A percentile compares a stretch with the other conserved stretches of the same genome.
Evolutionary conservation across 2,329 filamentous ascomycete species (phyloP).

Genomic region (Scytalidium lignicola): DNA sequence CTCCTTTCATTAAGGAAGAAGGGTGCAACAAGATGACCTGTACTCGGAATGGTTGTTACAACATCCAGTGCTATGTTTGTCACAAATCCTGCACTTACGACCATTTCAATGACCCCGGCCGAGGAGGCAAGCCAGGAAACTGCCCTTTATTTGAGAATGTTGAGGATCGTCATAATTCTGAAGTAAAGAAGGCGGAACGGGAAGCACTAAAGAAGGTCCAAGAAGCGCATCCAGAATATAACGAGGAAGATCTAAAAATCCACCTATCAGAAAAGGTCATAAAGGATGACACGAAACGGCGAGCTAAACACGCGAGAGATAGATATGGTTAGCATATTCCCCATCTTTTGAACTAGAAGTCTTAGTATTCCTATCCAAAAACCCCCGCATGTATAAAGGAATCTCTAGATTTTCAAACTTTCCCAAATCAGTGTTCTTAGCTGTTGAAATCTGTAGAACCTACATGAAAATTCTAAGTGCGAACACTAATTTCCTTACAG

Average conservation of each 20-base stretch:
- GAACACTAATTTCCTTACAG: too few species aligned
- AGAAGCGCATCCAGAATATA: conserved; percentile 56
- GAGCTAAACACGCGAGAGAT: conserved; percentile 6
- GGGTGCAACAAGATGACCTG: conserved; percentile 87
- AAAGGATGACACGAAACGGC: conserved; percentile 33
- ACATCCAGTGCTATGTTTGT: conserved; percentile 66
- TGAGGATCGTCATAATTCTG: conserved; percentile 55
- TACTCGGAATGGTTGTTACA: conserved; percentile 43
- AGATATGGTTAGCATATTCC: not conserved
- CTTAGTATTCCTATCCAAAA: not conserved
- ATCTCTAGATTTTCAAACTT: too few species aligned
- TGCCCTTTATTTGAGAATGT: conserved; percentile 64
- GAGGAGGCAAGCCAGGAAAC: conserved; percentile 45
- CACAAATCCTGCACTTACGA: conserved; percentile 58
- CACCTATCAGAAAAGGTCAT: conserved; percentile 50
- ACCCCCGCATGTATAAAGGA: too few species aligned
- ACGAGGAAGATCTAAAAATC: conserved; percentile 52
- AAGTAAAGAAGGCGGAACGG: conserved; percentile 58
- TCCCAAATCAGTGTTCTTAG: too few species aligned
- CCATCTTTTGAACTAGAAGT: not conserved
- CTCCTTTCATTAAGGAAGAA: conserved; percentile 67
- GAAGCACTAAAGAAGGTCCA: conserved; percentile 49
- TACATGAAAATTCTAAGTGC: too few species aligned
- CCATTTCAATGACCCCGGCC: conserved; percentile 58
- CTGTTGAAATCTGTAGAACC: too few species aligned